Evolutionary conservation across 2,329 filamentous ascomycete species (phyloP).

Genomic region (Malbranchea zuffiana): DNA sequence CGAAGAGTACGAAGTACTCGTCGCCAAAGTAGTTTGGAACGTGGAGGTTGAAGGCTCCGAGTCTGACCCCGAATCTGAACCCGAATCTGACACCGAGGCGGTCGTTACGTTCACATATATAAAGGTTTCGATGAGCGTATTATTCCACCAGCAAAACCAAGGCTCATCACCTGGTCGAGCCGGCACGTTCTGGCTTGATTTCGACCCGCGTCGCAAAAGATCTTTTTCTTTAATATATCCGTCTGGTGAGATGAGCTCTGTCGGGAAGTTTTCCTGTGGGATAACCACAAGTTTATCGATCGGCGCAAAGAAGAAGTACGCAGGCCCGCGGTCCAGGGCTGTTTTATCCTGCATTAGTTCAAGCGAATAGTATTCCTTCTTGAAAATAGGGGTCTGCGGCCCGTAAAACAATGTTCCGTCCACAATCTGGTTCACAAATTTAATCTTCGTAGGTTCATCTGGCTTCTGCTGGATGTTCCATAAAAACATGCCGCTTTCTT

Average conservation of each 20-base stretch:
- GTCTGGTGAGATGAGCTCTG: constrained; percentile 1
- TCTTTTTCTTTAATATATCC: constrained; percentile 16
- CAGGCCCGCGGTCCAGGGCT: constrained; percentile 47
- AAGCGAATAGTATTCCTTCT: constrained; percentile 36
- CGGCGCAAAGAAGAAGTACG: constrained; percentile 50
- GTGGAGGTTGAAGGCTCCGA: not conserved
- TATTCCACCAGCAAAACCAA: constrained; percentile 62
- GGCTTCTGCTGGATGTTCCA: constrained; percentile 17
- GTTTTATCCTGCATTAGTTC: constrained; percentile 48
- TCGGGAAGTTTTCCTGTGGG: constrained; percentile 28
- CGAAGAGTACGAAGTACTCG: not conserved
- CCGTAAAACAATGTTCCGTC: constrained; percentile 45
- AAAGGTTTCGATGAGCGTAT: constrained; percentile 55
- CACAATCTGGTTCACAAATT: constrained; percentile 31
- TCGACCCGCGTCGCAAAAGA: constrained; percentile 21
- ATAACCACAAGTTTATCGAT: constrained; percentile 56
- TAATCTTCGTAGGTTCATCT: constrained; percentile 23
- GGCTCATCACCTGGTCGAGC: constrained; percentile 47
- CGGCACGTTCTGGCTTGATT: constrained; percentile 29
- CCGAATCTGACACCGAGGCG: not conserved
- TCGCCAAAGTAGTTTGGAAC: not conserved
- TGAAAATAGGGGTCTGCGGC: constrained; percentile 46
- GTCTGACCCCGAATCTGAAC: not conserved
- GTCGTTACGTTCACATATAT: constrained; percentile 44
- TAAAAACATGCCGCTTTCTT: constrained; percentile 22